Evolutionary conservation across 83 land plant genomes (phyloP).

Genomic region (Diphasiastrum complanatum): DNA sequence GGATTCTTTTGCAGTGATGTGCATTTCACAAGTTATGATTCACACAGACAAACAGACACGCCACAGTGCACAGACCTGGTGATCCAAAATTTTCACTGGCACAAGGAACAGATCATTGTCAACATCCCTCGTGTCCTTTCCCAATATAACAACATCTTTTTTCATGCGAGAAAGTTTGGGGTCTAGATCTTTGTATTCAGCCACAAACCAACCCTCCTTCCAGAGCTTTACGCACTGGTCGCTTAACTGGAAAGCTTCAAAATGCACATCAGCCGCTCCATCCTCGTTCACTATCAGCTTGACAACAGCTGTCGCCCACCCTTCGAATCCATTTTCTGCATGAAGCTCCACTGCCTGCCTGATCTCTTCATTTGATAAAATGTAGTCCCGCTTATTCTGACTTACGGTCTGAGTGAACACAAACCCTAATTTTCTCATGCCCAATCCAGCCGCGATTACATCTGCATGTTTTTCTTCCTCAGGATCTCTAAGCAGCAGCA

Average conservation of each 20-base stretch:
- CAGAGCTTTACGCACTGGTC: constrained; percentile 81
- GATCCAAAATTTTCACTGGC: constrained; percentile 86
- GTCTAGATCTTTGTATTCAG: constrained; percentile 47
- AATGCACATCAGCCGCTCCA: constrained; percentile 80
- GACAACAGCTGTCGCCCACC: constrained; percentile 83
- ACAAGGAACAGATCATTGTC: constrained; percentile 96
- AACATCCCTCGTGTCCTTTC: constrained; percentile 76
- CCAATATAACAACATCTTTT: constrained; percentile 84
- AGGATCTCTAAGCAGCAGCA: constrained; percentile 47
- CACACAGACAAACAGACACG: neutral
- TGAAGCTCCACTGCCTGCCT: constrained; percentile 78
- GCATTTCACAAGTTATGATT: neutral
- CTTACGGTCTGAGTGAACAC: constrained; percentile 81
- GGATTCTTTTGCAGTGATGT: neutral
- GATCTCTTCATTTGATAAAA: constrained; percentile 63
- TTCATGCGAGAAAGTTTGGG: constrained; percentile 76
- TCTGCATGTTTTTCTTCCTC: constrained; percentile 78
- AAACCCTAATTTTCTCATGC: constrained; percentile 77
- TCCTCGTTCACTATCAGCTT: constrained; percentile 86
- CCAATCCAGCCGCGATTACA: constrained; percentile 70
- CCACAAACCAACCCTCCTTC: constrained; percentile 77
- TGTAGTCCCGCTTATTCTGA: constrained; percentile 59
- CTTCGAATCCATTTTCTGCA: constrained; percentile 56
- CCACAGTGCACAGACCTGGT: constrained; percentile 48
- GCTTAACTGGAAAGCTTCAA: constrained; percentile 97